Conservation (phyloP, 2,329 filamentous ascomycete species). For the Dryadomyces quercivorus region DNA sequence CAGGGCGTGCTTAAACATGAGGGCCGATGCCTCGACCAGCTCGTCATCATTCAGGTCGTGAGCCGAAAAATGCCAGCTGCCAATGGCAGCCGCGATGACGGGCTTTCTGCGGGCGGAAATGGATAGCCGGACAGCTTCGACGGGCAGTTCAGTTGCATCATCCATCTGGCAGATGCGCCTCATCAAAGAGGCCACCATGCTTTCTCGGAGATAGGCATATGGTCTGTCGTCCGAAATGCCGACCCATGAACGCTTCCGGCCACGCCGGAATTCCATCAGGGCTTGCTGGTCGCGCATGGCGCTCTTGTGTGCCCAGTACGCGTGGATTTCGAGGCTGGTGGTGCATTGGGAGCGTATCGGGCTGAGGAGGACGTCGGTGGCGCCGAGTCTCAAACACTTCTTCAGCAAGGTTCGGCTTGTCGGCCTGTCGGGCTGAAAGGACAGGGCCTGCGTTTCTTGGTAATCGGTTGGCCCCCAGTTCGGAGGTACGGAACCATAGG, state of each 20-base stretch:
- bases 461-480: not conserved
- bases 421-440: conserved; percentile 7
- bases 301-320: conserved; percentile 70
- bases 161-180: conserved; percentile 63
- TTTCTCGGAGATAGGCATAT: conserved; percentile 79
- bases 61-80: conserved; percentile 77
- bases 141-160: conserved; percentile 49
- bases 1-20: conserved; percentile 85
- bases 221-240: conserved; percentile 75
- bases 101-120: conserved; percentile 54
- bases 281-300: conserved; percentile 61
- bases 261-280: conserved; percentile 58
- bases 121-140: conserved; percentile 53
- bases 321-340: conserved; percentile 67
- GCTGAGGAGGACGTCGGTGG: conserved; percentile 72
- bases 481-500: not conserved
- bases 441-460: not conserved
- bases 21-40: conserved; percentile 68
- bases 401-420: conserved; percentile 40
- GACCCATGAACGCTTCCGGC: conserved; percentile 83
- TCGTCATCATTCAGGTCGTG: conserved; percentile 87
- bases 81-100: conserved; percentile 56
- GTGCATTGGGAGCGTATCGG: conserved; percentile 65
- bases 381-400: conserved; percentile 73
- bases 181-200: conserved; percentile 89